Base-by-base conservation (phyloP, 78 protist genomes). In the Dictyostelium citrinum region DNA sequence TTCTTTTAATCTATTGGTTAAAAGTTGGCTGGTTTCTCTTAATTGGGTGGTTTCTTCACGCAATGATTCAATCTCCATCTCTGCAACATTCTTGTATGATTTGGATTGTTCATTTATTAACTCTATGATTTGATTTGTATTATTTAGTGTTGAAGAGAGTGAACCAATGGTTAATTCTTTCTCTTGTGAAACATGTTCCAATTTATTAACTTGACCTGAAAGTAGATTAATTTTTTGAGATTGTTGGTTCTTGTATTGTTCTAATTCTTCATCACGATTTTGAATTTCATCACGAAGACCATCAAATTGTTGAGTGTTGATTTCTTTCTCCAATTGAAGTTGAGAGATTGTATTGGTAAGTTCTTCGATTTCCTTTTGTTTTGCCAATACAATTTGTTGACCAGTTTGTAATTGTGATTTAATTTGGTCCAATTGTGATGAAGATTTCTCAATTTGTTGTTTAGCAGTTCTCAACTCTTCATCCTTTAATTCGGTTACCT, bases 401-500 rank as follows among this genome's bases (percentile, higher is more conserved):
- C 84, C 72, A 16, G 37, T 29, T 80, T 85, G 67, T 7, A 85
- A 45, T 81, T 81, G 86, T 16, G 77, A 58, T 61, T 61, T 81
- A 37, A 81, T 81, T 61, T 80, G 76, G 11, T 84, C 83, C 58
- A 84, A 39, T 58, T 84, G 91, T 3, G 83, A 72, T 1, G 91
- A 84, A 11, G 71, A 51, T 51, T 74, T 45, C 51, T 88, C 93
- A 29, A 68, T 43, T 35, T 88, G 80, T 64, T 88, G 93, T 68
- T 88, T 88, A 0, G 85, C 93, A 33, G 45, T 22, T 41, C 93
- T 37, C 3, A 88, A 24, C 22, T 88, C 93, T 39, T 82, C 82
- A 43, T 82, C 91, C 31, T 91, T 91, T 33, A 83, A 20, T 29
- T 91, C 95, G 12, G 82, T 83, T 10, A 84, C 81, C 49, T 91